Base-by-base conservation (phyloP, 2,329 filamentous ascomycete genomes). In the Clonostachys rhizophaga region DNA sequence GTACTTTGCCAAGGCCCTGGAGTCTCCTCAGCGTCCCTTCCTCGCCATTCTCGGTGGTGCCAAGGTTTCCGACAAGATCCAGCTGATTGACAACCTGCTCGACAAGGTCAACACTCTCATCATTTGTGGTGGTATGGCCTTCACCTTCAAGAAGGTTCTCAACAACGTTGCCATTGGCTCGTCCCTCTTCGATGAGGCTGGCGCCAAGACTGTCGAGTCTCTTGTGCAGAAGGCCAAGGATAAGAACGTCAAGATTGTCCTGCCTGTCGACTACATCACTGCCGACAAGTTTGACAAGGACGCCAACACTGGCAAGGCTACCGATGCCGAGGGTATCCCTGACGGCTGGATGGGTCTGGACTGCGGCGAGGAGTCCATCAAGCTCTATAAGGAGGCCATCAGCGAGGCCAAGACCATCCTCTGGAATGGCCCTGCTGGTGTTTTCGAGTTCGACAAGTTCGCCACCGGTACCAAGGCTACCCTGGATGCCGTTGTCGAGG, bases 141-240 rank as follows among this genome's bases (percentile, higher is more conserved):
- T 97, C 78, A 99, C 94, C 60, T 99, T 99, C 83, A 97, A 97
- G 83, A 99, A 99, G 83, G 92, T 90, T n/a, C 81, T 97, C 48
- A 83, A 96, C 73, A 78, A 81, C 66, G 85, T 97, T 63, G 81
- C 85, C 70, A 99, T 99, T 57, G 94, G 94, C 52, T 84, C 84
- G 76, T 94, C 79, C 45, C 81, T 99, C 61, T 99, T 95, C 67
- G 94, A 99, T 61, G 89, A 96, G 77, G 86, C 86, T 45, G 94
- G 94, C 58, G 81, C 87, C 78, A 90, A 96, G 84, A 96, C 89
- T 40, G 92, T 97, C 50, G 83, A 79, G 52, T 77, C 88, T 60
- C 82, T 99, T 54, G 80, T 96, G 53, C 86, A 92, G 73, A 99
- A 97, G 84, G 94, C 95, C 59, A 91, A 96, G 86, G 85, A 86